Percentiles rank a stretch among this genome's conserved stretches.
phyloP scores from a whole-genome alignment of 169 alveolate species.

The Cryptosporidium xiaoi region DNA sequence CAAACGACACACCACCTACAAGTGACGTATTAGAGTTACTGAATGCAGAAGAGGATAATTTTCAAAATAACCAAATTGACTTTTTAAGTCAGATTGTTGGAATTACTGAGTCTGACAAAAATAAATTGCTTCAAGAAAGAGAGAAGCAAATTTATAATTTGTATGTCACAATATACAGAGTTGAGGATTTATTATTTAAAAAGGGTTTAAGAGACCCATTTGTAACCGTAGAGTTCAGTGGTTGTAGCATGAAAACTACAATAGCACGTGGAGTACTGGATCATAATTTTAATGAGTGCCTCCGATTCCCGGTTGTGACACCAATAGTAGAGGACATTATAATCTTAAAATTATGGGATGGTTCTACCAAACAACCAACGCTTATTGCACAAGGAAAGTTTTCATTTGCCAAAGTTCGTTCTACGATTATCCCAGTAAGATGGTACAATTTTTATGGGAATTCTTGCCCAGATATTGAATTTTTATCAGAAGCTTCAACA shows the following conservation, averaged over 20 bases:
- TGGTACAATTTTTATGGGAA: slow-evolving; percentile 91
- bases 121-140: slow-evolving; percentile 22
- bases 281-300: slow-evolving; percentile 90
- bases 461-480: slow-evolving; percentile 78
- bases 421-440: slow-evolving; percentile 80
- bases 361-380: slow-evolving; percentile 74
- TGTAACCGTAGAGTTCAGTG: slow-evolving; percentile 89
- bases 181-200: slow-evolving; percentile 84
- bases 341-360: slow-evolving; percentile 88
- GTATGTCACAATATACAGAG: slow-evolving; percentile 84
- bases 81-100: slow-evolving; percentile 58
- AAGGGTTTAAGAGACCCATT: slow-evolving; percentile 83
- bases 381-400: slow-evolving; percentile 80
- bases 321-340: slow-evolving; percentile 90
- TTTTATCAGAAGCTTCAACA: slow-evolving; percentile 72
- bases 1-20: slow-evolving; percentile 79
- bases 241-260: slow-evolving; percentile 86
- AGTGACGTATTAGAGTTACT: slow-evolving; percentile 52
- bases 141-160: slow-evolving; percentile 81
- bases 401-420: slow-evolving; percentile 82
- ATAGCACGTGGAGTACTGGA: slow-evolving; percentile 79
- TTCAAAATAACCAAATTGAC: slow-evolving; percentile 48
- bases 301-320: slow-evolving; percentile 89
- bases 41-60: slow-evolving; percentile 63
- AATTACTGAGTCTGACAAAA: not conserved